Evolutionary conservation across 2,329 filamentous ascomycete species (phyloP), one percentile per base, ranked within the genome.

Genomic region (Tolypocladium tundrense): DNA sequence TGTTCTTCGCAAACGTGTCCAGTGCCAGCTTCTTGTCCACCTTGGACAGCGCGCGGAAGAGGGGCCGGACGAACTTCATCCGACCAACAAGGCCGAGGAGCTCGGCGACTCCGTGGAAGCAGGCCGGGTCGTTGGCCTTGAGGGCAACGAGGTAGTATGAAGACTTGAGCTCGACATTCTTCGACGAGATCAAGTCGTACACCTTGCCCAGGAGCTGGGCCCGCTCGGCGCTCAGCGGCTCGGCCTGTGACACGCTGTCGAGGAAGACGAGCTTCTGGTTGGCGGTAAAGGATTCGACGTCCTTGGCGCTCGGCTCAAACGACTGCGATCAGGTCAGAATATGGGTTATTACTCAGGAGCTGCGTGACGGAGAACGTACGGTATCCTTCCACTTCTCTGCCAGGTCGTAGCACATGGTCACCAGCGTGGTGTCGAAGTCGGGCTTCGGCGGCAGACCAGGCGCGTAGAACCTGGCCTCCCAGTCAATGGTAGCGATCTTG

Each of bases 31-130:
- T 76, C 53, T 84, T 78, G 73, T 97, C 87, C 43, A 89, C 83
- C 70, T 86, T 85, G 67, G 88, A 87, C 64, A 99, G 75, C 54
- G 84, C 81, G 60, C 88, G 82, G 75, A 88, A 97, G 68, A 97
- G 74, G 27, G 93, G 91, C 53, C 93, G 80, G 59, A 97, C 93
- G 72, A 93, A 97, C 81, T 97, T 97, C 94, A 99, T 97, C 58
- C 94, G 80, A 14, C 94, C 94, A 31, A 97, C 91, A 56, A 81
- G 80, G 39, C 90, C 89, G 43, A 97, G 77, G 57, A 97, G 77
- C 59, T 89, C 83, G 1, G 88, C 85, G 0, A 90, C 84, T 1
- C 87, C 86, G 60, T 83, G 70, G 66, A 93, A 90, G 42, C 88
- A 83, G 58, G 79, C 82, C 55, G 80, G 72, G 65, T 91, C 89